A percentile compares a stretch with the other conserved stretches of the same genome.
phyloP scores from a whole-genome alignment of 345 rosid genomes.

The Corchorus olitorius region DNA sequence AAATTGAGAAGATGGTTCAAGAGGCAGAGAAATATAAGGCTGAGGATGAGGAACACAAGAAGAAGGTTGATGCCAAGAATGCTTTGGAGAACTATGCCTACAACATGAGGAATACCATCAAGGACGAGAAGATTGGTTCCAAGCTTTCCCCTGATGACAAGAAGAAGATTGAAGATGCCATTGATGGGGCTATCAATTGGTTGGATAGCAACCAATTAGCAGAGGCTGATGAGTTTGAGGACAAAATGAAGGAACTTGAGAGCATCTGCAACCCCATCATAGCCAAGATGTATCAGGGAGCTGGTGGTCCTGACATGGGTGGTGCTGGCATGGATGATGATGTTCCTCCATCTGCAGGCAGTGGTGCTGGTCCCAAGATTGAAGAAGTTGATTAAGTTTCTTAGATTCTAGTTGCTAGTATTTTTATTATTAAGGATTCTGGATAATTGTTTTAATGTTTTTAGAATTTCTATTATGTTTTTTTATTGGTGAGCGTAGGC shows the following conservation, averaged over 20 bases:
- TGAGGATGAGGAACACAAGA: slow-evolving; percentile 64
- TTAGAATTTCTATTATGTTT: not conserved
- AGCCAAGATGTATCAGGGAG: slow-evolving; percentile 55
- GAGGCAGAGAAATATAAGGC: slow-evolving; percentile 70
- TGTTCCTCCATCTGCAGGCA: slow-evolving; percentile 34
- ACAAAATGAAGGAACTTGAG: slow-evolving; percentile 69
- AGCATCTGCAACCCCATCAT: slow-evolving; percentile 61
- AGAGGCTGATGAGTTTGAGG: slow-evolving; percentile 62
- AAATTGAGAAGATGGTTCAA: slow-evolving; percentile 66
- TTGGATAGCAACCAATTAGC: slow-evolving; percentile 57
- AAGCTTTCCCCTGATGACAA: slow-evolving; percentile 54
- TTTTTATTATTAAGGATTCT: too few relatives aligned
- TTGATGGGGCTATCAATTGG: slow-evolving; percentile 58
- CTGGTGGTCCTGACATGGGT: slow-evolving; percentile 34
- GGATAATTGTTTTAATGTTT: not conserved
- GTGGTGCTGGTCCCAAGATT: slow-evolving; percentile 67
- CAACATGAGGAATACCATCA: slow-evolving; percentile 65
- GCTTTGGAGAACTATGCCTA: slow-evolving; percentile 47
- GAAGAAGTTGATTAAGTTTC: slow-evolving; percentile 61
- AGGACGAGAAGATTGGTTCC: slow-evolving; percentile 54
- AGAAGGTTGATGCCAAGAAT: slow-evolving; percentile 68
- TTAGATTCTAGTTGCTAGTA: not conserved
- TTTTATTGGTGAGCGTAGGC: not conserved
- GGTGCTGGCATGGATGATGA: slow-evolving; percentile 39
- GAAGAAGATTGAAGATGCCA: slow-evolving; percentile 63